Conservation (phyloP, 2,329 filamentous ascomycete species). For the Fusarium setosum region DNA sequence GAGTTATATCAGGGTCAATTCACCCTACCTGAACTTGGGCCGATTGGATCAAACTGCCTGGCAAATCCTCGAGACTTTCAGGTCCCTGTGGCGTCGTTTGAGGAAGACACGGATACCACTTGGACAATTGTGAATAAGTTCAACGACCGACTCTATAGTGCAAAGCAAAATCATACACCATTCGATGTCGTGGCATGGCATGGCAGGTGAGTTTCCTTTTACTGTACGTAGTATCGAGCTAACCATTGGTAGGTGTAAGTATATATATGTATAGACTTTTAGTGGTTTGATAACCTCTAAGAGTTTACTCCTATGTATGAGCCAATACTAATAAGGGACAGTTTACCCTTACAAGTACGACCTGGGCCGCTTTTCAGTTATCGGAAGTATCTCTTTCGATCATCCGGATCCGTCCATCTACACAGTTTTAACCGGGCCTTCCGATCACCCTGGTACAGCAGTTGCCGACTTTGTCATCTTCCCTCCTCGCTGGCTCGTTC, state of each 20-base stretch:
- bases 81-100: slow-evolving; percentile 74
- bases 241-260: slow-evolving; percentile 28
- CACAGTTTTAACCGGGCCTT: slow-evolving; percentile 75
- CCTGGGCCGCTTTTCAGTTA: slow-evolving; percentile 79
- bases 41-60: slow-evolving; percentile 78
- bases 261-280: too few relatives aligned
- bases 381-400: slow-evolving; percentile 73
- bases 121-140: slow-evolving; percentile 72
- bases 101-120: slow-evolving; percentile 64
- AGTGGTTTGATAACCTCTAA: too few relatives aligned
- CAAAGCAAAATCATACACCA: slow-evolving; percentile 73
- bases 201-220: slow-evolving; percentile 72
- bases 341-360: slow-evolving; percentile 82
- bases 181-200: slow-evolving; percentile 88
- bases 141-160: slow-evolving; percentile 70
- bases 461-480: slow-evolving; percentile 81
- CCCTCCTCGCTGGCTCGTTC: slow-evolving; percentile 77
- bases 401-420: slow-evolving; percentile 85
- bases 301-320: too few relatives aligned
- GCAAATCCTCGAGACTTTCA: slow-evolving; percentile 83
- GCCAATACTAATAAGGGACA: slow-evolving; percentile 11
- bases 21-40: slow-evolving; percentile 75
- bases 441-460: slow-evolving; percentile 69
- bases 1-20: slow-evolving; percentile 81
- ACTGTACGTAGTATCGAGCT: neutral